Conservation (phyloP, 495 filamentous ascomycete species). For the Penicillium coprophilum region DNA sequence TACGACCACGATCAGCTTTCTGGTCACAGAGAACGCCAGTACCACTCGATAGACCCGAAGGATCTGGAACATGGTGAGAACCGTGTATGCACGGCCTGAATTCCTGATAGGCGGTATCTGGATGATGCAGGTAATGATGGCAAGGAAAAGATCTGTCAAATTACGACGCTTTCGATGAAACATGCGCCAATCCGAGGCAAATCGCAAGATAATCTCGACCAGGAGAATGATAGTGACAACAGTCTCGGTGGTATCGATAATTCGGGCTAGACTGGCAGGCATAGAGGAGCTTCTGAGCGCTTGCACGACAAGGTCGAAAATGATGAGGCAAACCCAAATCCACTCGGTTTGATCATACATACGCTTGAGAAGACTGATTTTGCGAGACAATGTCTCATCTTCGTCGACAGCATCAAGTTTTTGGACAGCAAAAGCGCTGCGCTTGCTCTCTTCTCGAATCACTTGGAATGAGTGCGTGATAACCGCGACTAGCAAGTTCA, state of each 20-base stretch:
- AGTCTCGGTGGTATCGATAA: slow-evolving; percentile 68
- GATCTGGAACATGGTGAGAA: slow-evolving; percentile 92
- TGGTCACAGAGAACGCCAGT: slow-evolving; percentile 80
- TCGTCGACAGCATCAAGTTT: slow-evolving; percentile 52
- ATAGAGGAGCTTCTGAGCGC: slow-evolving; percentile 73
- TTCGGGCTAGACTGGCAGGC: slow-evolving; percentile 50
- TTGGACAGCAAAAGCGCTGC: slow-evolving; percentile 85
- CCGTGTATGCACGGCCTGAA: slow-evolving; percentile 76
- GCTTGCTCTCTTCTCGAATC: slow-evolving; percentile 92
- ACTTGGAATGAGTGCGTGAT: slow-evolving; percentile 99
- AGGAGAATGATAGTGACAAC: slow-evolving; percentile 78
- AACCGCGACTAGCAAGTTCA: slow-evolving; percentile 94
- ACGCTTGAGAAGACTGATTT: slow-evolving; percentile 58
- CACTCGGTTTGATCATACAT: slow-evolving; percentile 70
- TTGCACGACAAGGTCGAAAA: slow-evolving; percentile 72
- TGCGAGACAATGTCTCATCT: slow-evolving; percentile 39
- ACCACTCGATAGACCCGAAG: slow-evolving; percentile 90
- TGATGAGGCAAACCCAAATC: slow-evolving; percentile 81
- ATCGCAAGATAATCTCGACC: slow-evolving; percentile 77
- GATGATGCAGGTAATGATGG: slow-evolving; percentile 77
- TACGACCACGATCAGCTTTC: slow-evolving; percentile 79
- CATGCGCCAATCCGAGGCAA: slow-evolving; percentile 71
- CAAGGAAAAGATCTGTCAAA: slow-evolving; percentile 76
- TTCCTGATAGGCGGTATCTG: slow-evolving; percentile 78
- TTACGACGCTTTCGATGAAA: slow-evolving; percentile 75